Evolutionary conservation across 2,329 filamentous ascomycete genomes (phyloP), one percentile per base, ranked within the genome.

Genomic region (Fusarium napiforme): DNA sequence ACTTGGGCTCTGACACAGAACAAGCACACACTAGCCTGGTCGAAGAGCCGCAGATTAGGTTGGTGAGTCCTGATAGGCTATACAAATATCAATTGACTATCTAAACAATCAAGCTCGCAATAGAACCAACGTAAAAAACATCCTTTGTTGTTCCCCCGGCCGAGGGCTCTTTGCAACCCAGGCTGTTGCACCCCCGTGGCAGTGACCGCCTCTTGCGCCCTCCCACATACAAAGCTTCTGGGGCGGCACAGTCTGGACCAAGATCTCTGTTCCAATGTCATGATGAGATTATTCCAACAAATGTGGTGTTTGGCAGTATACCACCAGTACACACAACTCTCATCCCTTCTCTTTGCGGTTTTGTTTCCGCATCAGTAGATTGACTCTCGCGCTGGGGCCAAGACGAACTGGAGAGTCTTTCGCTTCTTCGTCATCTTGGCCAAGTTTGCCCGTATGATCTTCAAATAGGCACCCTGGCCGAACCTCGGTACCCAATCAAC

Each of bases 21-120:
- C 73, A 75, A 75, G 76, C 78, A 80, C 74, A 75, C 81, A 79
- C 80, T 81, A 78, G 67, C 71, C 64, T 65, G 69, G 50, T 58
- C 64, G 53, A 75, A 66, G 73, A 80, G 78, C 78, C 79, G 79
- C 79, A 80, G 78, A 77, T 75, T 78, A 78, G 64, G 72, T 76
- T 73, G 78, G 60, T 66, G 70, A 60, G 58, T 72, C 75, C 73
- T 81, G 78, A 81, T 81, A 78, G 79, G 79, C 71, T 67, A 72
- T 73, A 60, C 67, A 61, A 74, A 69, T 56, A 75, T 76, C 70
- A 75, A 75, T 77, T 69, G 73, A 73, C 71, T 74, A 73, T 52
- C 16, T 69, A 57, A 36, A 23, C 43, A 63, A 60, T 55, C 56
- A 52, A 73, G 62, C 61, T 58, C 62, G 57, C 66, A 69, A 55